Evolutionary conservation across 2,329 filamentous ascomycete species (phyloP), one percentile per base, ranked within the genome.

Genomic region (Bipolaris sorokiniana): DNA sequence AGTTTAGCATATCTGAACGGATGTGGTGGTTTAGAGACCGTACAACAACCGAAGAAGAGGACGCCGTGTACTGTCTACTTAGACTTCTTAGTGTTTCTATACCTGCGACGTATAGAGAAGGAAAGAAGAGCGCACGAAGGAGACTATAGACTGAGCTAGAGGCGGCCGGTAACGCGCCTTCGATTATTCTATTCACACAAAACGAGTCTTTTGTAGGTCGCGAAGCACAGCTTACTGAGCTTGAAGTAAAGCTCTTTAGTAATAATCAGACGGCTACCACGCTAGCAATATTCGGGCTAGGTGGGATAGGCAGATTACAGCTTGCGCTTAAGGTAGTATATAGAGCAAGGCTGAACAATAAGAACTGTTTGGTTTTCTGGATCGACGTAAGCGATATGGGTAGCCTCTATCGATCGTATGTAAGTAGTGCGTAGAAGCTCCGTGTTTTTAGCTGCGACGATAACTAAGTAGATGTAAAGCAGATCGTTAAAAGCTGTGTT

Each of bases 331-430:
- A 79, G 55, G 54, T 81, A 28, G 78, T 76, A 4, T 73, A 80
- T 65, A 76, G 72, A 65, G 69, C 67, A 2, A 77, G 71, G 51
- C 50, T 75, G 9, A 68, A 72, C 36, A 46, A 68, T 34, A 71
- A 72, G 2, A 70, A 75, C 5, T 79, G 68, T 50, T 79, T 75
- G 0, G 64, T 83, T 48, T 76, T 83, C 56, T 83, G 78, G 80
- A 69, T 82, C 5, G 73, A 78, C 5, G 78, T 75, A 6, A 67
- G 72, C 22, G 79, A 76, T 54, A 55, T 62, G 13, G 74, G 71
- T n/a, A 76, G 65, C 51, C 75, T 82, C 53, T 69, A 80, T 33
- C 72, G 78, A 50, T 77, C 77, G 20, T 67, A 62, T 56, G 46
- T 46, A 51, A 61, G 47, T 31, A 50, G 64, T 55, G 11, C 69